Conservation (phyloP, 176 grass and related monocot genomes). For the maize (Zea mays) region Zm-B73-REFERENCE-NAM-5.0 NC_050096.1:47422501-47423000, state of each 20-base stretch:
- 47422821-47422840: neutral
- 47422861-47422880: neutral
- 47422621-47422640: neutral
- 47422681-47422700: neutral
- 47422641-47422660: neutral
- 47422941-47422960: constrained; percentile 10
- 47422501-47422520: neutral
- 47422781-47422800: neutral
- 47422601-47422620: neutral
- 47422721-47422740: neutral
- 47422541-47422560: constrained; percentile 1
- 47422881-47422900: neutral
- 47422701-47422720: neutral
- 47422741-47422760: constrained; percentile 11
- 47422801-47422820: neutral
- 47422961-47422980: neutral
- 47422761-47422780: neutral
- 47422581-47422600: neutral
- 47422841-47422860: neutral
- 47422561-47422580: neutral
- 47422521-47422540: constrained; percentile 5
- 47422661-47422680: neutral
- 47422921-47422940: neutral
- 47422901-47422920: neutral
- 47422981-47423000: neutral